Evolutionary conservation across 75 land plant genomes (phyloP).

Genomic region (Pseudotsuga menziesii): DNA sequence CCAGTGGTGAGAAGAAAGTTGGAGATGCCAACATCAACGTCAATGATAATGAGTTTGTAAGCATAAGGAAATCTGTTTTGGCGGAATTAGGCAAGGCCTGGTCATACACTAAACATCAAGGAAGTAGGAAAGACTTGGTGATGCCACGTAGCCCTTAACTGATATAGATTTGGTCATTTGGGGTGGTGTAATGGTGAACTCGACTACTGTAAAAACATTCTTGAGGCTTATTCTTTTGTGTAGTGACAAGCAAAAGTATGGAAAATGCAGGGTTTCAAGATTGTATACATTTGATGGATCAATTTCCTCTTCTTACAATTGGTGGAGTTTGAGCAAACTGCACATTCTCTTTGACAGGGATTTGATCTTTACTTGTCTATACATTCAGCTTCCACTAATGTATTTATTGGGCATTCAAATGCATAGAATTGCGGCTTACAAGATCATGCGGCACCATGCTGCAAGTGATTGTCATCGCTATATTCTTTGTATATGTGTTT

Average conservation of each 20-base stretch:
- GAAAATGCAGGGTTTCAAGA: neutral
- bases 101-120: slow-evolving; percentile 47
- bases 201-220: neutral
- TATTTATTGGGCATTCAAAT: neutral
- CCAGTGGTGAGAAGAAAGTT: neutral
- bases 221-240: neutral
- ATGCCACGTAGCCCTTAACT: slow-evolving; percentile 49
- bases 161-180: slow-evolving; percentile 5
- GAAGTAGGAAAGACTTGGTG: too few relatives aligned
- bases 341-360: neutral
- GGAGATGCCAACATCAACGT: neutral
- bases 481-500: neutral
- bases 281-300: neutral
- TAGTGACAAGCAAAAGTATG: too few relatives aligned
- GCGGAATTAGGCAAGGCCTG: slow-evolving; percentile 29
- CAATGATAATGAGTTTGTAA: slow-evolving; percentile 1
- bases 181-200: neutral
- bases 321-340: too few relatives aligned
- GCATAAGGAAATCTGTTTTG: slow-evolving; percentile 7
- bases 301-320: neutral
- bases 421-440: neutral
- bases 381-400: neutral
- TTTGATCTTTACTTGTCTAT: neutral
- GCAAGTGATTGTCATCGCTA: neutral
- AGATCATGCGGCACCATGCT: neutral